Evolutionary conservation across 1,284 basidiomycete genomes (phyloP), one percentile per base, ranked within the genome.

Genomic region (Cryptococcus deneoformans): DNA sequence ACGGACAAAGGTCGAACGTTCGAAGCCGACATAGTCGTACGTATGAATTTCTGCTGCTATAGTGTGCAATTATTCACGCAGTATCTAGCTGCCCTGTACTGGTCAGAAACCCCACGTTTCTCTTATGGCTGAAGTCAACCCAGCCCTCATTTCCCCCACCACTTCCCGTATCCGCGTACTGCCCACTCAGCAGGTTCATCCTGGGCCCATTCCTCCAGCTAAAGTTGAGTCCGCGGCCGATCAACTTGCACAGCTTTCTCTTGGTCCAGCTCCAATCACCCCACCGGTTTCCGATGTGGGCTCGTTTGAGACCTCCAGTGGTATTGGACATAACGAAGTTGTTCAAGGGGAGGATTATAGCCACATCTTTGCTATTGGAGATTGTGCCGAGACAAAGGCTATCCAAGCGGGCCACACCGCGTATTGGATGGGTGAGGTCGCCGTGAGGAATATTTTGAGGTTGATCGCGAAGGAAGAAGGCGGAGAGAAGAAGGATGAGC

Each of bases 41-140:
- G 81, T 70, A 7, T 6, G 35, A 10, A 16, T 38, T 40, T 12
- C 11, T 20, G 9, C n/a, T 47, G 46, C 2, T 47, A 2, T 8
- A 47, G 10, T 42, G 40, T 10, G n/a, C 40, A n/a, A n/a, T 24
- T 34, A 7, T 36, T 24, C 5, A 50, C n/a, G 20, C 9, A 35
- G 9, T 20, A 20, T 12, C 5, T 37, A 58, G 57, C 53, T 61
- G n/a, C 78, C 87, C 0, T 90, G 89, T 69, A 90, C 88, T 0
- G 88, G 88, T 6, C 88, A 89, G 74, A 80, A 77, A 40, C 87
- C 88, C 16, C 89, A 90, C 69, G 86, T 87, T 0, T 78, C 73
- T 0, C 70, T 90, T 43, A 76, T 91, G 34, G 75, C 70, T 36
- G 66, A 71, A 0, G 78, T 86, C 64, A 79, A 85, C 53, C 80